Percentiles rank a stretch among this genome's conserved stretches.
These are phyloP conservation scores for Daldinia childiae DNA, from an alignment of 495 filamentous ascomycete species.

Conservation along the genomic window DNA sequence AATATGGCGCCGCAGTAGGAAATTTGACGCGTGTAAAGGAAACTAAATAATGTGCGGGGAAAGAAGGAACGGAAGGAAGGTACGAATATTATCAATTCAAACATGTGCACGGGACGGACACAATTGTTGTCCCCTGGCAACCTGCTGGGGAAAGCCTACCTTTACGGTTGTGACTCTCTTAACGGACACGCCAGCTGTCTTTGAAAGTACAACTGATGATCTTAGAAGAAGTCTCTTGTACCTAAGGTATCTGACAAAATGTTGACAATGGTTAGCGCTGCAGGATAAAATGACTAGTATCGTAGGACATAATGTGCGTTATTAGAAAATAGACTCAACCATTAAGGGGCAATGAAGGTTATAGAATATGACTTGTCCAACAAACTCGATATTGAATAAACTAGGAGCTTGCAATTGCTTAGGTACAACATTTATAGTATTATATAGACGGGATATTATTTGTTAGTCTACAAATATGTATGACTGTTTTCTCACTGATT, in stretches of 20 bases:
- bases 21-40: no score
- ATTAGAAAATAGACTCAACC: background rate
- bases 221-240: background rate
- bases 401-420: no score
- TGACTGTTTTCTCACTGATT: no score
- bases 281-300: background rate
- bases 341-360: background rate
- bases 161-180: background rate
- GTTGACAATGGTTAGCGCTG: background rate
- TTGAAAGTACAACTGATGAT: background rate
- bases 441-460: no score
- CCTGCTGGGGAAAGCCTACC: background rate
- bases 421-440: no score
- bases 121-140: background rate
- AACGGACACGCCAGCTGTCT: background rate
- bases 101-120: background rate
- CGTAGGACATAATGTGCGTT: background rate
- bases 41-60: background rate
- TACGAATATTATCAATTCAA: background rate
- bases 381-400: no score
- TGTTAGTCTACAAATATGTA: no score
- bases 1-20: no score
- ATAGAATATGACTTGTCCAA: background rate
- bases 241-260: background rate
- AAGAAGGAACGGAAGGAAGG: background rate